Conservation (phyloP, 2,329 filamentous ascomycete species). For the Leptographium flavum region DNA sequence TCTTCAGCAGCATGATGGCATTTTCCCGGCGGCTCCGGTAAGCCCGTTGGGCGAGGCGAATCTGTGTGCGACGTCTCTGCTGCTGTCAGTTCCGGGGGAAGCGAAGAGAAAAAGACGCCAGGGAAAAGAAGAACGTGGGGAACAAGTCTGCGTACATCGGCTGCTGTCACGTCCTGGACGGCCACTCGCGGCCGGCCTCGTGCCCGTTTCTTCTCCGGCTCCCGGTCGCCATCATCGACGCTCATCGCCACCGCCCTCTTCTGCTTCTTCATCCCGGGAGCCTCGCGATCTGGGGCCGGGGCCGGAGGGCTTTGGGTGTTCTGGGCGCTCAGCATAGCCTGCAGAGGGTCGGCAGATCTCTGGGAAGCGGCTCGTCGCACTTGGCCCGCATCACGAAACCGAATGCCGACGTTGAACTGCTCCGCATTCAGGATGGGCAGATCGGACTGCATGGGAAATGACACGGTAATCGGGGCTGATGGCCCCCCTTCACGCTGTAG, state of each 20-base stretch:
- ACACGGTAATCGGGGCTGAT: conserved; percentile 8
- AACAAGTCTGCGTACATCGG: conserved; percentile 47
- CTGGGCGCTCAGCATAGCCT: not conserved
- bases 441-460: conserved; percentile 18
- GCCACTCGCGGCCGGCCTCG: conserved; percentile 64
- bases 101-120: not conserved
- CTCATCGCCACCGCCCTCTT: conserved; percentile 7
- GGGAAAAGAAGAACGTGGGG: not conserved
- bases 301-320: no score
- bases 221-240: conserved; percentile 9
- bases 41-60: conserved; percentile 71
- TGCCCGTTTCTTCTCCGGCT: conserved; percentile 38
- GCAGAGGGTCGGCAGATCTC: not conserved
- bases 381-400: not conserved
- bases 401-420: conserved; percentile 25
- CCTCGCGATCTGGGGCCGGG: no score
- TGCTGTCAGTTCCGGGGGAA: conserved; percentile 1
- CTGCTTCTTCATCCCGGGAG: no score
- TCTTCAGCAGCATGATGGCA: conserved; percentile 59
- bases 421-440: conserved; percentile 33
- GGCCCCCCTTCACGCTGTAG: not conserved
- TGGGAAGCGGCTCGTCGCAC: conserved; percentile 1
- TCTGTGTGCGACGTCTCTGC: conserved; percentile 68
- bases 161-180: conserved; percentile 62
- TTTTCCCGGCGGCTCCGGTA: conserved; percentile 77